Percentiles rank a stretch among this genome's conserved stretches.
phyloP scores from a whole-genome alignment of 495 filamentous ascomycete genomes.

The Neurospora terricola region DNA sequence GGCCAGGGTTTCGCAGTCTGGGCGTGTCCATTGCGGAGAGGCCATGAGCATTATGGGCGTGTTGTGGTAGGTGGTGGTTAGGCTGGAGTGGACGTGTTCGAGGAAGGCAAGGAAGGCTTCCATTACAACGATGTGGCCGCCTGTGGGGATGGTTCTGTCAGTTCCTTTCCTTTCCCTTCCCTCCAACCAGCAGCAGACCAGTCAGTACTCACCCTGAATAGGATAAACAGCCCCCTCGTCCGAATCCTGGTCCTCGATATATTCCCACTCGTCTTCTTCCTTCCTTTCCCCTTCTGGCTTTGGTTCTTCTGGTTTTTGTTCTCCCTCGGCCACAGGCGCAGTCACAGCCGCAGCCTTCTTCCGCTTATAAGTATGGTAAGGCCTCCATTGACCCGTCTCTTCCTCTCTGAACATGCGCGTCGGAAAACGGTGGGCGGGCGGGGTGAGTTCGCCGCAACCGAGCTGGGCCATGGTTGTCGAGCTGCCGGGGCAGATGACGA shows the following conservation, averaged over 20 bases:
- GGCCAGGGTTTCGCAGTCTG: slow-evolving; percentile 71
- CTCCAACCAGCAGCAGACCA: not conserved
- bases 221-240: slow-evolving; percentile 86
- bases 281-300: slow-evolving; percentile 11
- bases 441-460: slow-evolving; percentile 85
- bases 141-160: slow-evolving; percentile 10
- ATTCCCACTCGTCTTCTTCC: slow-evolving; percentile 40
- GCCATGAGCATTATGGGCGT: slow-evolving; percentile 84
- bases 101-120: slow-evolving; percentile 85
- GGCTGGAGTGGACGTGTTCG: slow-evolving; percentile 70
- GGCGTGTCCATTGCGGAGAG: slow-evolving; percentile 75
- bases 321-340: not conserved
- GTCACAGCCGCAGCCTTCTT: slow-evolving; percentile 42
- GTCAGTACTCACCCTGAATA: slow-evolving; percentile 41
- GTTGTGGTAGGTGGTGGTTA: slow-evolving; percentile 80
- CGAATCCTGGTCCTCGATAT: slow-evolving; percentile 79
- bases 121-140: slow-evolving; percentile 83
- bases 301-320: not conserved
- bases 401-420: slow-evolving; percentile 91
- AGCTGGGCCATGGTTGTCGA: slow-evolving; percentile 89
- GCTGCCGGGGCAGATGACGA: slow-evolving; percentile 88
- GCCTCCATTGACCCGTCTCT: slow-evolving; percentile 70
- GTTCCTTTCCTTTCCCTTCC: not conserved
- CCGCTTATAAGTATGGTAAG: slow-evolving; percentile 66
- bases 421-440: slow-evolving; percentile 66